Conservation (phyloP, 805 yeast species). For the Saccharomycopsis babjevae region DNA sequence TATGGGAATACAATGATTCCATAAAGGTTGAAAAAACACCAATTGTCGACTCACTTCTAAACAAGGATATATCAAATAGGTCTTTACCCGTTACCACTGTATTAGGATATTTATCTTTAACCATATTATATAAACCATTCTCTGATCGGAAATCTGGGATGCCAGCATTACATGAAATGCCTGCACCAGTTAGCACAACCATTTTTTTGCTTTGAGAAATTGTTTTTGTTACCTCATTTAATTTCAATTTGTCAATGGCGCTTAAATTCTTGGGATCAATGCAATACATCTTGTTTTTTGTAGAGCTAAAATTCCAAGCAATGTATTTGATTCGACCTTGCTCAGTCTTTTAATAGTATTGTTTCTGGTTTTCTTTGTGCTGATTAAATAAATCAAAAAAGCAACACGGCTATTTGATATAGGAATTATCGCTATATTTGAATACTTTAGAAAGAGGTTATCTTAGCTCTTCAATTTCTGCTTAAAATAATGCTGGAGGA, state of each 20-base stretch:
- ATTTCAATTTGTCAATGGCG: constrained; percentile 6
- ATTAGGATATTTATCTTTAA: constrained; percentile 49
- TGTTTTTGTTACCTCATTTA: constrained; percentile 23
- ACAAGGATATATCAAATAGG: constrained; percentile 77
- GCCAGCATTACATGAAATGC: constrained; percentile 93
- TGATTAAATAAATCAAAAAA: no score
- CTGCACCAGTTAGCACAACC: constrained; percentile 87
- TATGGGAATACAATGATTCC: constrained; percentile 63
- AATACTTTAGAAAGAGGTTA: no score
- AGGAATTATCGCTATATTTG: no score
- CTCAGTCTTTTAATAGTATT: not conserved
- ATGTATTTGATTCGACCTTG: not conserved
- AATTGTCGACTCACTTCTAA: constrained; percentile 56
- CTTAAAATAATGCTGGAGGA: no score
- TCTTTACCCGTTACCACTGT: constrained; percentile 76
- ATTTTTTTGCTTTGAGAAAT: constrained; percentile 33
- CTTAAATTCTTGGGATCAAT: not conserved
- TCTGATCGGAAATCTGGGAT: constrained; percentile 90
- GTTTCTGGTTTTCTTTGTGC: no score
- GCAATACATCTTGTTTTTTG: not conserved
- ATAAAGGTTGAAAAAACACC: constrained; percentile 79
- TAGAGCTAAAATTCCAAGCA: not conserved
- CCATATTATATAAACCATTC: constrained; percentile 71
- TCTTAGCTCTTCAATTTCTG: no score
- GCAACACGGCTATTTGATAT: no score